These are phyloP conservation scores for Teunomyces cretensis DNA, from an alignment of 805 yeast genomes.

Conservation along the genomic window DNA sequence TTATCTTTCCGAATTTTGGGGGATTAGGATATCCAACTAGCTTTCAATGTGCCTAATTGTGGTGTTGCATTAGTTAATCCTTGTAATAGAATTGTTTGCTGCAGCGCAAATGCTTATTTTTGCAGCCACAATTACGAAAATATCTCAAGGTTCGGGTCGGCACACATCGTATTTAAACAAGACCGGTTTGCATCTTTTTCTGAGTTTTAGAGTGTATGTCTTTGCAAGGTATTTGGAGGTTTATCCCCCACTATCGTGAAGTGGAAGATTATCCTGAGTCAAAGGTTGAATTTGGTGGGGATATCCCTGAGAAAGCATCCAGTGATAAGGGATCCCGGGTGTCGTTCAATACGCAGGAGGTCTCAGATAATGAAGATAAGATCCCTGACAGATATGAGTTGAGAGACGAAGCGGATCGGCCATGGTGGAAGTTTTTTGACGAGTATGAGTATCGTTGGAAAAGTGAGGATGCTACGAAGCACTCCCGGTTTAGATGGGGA, in stretches of 20 bases:
- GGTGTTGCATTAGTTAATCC: no score
- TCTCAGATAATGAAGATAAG: background rate
- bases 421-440: conserved; percentile 48
- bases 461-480: conserved; percentile 9
- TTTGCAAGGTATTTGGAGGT: background rate
- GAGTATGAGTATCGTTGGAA: conserved; percentile 28
- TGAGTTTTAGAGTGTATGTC: background rate
- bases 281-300: background rate
- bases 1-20: no score
- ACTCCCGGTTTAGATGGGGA: conserved; percentile 17
- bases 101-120: no score
- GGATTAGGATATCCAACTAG: no score
- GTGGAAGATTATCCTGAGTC: conserved; percentile 3
- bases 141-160: no score
- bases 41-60: no score
- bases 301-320: background rate
- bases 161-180: no score
- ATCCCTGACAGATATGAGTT: conserved; percentile 26
- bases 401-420: conserved; percentile 52
- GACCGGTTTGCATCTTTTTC: background rate
- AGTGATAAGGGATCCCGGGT: background rate
- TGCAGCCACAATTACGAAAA: no score
- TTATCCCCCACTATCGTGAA: conserved; percentile 1
- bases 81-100: no score
- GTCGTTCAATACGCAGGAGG: background rate